These are phyloP conservation scores for Ustilago trichophora DNA, from an alignment of 1,284 basidiomycete species.

Conservation along the genomic window DNA sequence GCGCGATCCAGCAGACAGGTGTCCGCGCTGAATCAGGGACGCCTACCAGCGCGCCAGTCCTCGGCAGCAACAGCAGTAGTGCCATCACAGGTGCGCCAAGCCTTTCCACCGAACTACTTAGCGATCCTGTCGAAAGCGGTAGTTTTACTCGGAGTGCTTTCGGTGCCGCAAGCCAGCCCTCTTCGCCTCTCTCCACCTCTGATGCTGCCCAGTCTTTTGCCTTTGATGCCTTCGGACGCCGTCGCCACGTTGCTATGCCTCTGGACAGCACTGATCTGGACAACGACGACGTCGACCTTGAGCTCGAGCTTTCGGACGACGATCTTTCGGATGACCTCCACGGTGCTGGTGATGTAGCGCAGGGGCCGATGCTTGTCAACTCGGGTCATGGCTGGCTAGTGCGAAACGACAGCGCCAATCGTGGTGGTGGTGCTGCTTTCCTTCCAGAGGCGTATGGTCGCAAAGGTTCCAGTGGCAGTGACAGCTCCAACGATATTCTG, in stretches of 20 bases:
- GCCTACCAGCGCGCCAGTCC: conserved; percentile 46
- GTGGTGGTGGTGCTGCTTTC: conserved; percentile 10
- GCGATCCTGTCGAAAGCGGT: conserved; percentile 11
- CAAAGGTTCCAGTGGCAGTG: conserved; percentile 32
- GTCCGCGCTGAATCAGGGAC: conserved; percentile 22
- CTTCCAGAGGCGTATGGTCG: conserved; percentile 26
- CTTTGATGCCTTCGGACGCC: conserved; percentile 35
- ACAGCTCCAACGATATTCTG: conserved; percentile 38
- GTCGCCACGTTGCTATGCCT: conserved; percentile 17
- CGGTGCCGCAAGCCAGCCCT: conserved; percentile 35
- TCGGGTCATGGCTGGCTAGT: conserved; percentile 51
- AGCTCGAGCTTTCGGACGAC: conserved; percentile 55
- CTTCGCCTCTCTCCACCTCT: conserved; percentile 26
- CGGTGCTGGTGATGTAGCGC: background rate
- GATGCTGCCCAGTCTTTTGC: conserved; percentile 12
- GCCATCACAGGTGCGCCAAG: conserved; percentile 14
- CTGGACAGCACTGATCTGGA: conserved; percentile 15
- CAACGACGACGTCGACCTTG: conserved; percentile 38
- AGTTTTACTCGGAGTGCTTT: conserved; percentile 26
- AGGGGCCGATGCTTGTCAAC: conserved; percentile 40
- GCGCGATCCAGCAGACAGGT: conserved; percentile 28
- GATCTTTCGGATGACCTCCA: conserved; percentile 44
- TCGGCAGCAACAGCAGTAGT: conserved; percentile 18
- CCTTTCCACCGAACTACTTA: conserved; percentile 32
- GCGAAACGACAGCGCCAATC: conserved; percentile 7